Percentiles rank a stretch among this genome's conserved stretches.
These are phyloP conservation scores for Metschnikowia proteae DNA, from an alignment of 805 yeast species.

Conservation along the genomic window DNA sequence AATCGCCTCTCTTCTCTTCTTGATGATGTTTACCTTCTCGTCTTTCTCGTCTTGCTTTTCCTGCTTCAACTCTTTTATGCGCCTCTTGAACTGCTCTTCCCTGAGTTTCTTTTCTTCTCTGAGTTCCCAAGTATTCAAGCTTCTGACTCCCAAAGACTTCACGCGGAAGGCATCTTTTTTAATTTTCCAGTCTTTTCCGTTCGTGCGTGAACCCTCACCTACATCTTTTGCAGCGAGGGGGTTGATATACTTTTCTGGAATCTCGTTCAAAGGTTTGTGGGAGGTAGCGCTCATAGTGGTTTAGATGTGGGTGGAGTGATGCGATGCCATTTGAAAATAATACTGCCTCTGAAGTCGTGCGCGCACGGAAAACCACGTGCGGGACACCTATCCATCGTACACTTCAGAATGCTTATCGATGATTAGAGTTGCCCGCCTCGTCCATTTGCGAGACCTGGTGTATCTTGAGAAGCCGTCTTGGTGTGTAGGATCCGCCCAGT, in stretches of 20 bases:
- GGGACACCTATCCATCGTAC: conserved; percentile 4
- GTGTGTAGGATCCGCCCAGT: conserved; percentile 42
- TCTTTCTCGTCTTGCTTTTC: conserved; percentile 66
- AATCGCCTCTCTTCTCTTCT: conserved; percentile 73
- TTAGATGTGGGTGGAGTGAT: conserved; percentile 1
- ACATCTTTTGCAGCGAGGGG: conserved; percentile 32
- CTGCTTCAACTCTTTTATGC: conserved; percentile 67
- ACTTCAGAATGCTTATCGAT: conserved; percentile 20
- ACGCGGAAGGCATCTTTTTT: conserved; percentile 66
- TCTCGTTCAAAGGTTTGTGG: conserved; percentile 26
- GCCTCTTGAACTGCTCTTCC: conserved; percentile 63
- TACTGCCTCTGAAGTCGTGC: conserved; percentile 3
- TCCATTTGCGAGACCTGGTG: conserved; percentile 52
- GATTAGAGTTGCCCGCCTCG: conserved; percentile 41
- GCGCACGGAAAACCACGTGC: conserved; percentile 3
- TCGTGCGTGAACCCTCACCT: conserved; percentile 49
- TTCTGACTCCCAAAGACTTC: conserved; percentile 53
- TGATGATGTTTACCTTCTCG: conserved; percentile 51
- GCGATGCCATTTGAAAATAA: conserved; percentile 7
- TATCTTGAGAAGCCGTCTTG: conserved; percentile 47
- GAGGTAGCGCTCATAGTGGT: conserved; percentile 31
- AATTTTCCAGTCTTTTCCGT: conserved; percentile 71
- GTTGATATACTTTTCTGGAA: conserved; percentile 34
- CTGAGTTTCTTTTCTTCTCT: conserved; percentile 64
- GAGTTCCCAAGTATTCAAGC: conserved; percentile 53